Evolutionary conservation across 129 eudicot genomes (phyloP), one percentile per base, ranked within the genome.

Genomic region (Cynara cardunculus): DNA sequence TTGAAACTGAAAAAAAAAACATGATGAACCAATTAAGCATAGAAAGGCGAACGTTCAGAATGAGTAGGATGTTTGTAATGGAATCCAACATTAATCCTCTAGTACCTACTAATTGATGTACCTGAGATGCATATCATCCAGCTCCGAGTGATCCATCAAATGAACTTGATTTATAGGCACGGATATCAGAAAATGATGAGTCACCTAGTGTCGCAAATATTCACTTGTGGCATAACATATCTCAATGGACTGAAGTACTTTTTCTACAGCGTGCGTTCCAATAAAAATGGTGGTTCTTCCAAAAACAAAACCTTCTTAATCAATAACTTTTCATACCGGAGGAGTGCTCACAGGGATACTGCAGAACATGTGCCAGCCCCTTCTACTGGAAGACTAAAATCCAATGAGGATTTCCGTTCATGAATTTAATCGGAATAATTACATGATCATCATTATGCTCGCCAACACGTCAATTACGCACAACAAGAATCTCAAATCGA

Each of bases 31-130:
- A 14, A 13, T 44, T 44, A 44, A 44, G 18, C 4, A 0, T 0
- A 27, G 12, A 69, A 12, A 3, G 13, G 31, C 44, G 26, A 80
- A 59, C 27, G 35, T 71, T 80, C 71, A 80, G 72, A 71, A 53
- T 71, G 83, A 80, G 73, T 80, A 72, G 84, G 84, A 80, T 71
- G 84, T 80, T 80, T 59, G 34, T 3, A 1, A 72, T 37, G 46
- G 13, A 0, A 37, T 37, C 46, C 46, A 37, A 37, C 46, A 37
- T 37, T 37, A 35, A 8, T 37, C 46, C 46, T 37, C 46, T 7
- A 44, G 3, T 44, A 16, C 61, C 61, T 14, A 49, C 61, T 16
- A 49, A 14, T 49, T 49, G 5, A 13, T 16, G 21, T 49, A 49
- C 61, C 21, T 49, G 61, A 49, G 61, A 49, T 49, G 7, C 61